phyloP scores from a whole-genome alignment of 352 stramenopile species.

The Globisporangium viniferum region DNA sequence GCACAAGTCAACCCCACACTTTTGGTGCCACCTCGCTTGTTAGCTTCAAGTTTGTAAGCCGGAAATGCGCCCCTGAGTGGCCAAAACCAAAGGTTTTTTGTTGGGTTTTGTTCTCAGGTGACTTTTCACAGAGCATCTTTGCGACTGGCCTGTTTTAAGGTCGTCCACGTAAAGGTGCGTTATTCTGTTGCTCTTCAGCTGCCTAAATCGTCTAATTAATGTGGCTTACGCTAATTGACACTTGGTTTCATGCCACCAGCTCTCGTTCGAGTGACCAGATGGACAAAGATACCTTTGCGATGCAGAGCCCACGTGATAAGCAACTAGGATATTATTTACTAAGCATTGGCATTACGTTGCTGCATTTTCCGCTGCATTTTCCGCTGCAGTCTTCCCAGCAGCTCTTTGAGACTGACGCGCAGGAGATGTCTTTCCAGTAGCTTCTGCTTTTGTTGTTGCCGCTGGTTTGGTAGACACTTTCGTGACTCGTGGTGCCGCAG shows the following conservation, averaged over 20 bases:
- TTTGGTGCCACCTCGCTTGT: constrained; percentile 21
- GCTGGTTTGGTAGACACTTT: not conserved
- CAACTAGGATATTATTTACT: not conserved
- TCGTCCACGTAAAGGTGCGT: constrained; percentile 1
- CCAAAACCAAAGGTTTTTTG: constrained; percentile 12
- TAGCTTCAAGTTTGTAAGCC: constrained; percentile 31
- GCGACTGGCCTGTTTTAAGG: constrained; percentile 3
- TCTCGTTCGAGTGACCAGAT: not conserved
- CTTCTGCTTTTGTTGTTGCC: not conserved
- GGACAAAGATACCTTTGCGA: not conserved
- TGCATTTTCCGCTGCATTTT: not conserved
- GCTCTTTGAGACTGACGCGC: not conserved
- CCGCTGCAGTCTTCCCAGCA: not conserved
- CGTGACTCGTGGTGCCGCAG: not conserved
- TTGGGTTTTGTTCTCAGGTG: constrained; percentile 13
- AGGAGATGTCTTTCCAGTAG: not conserved
- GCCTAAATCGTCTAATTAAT: not conserved
- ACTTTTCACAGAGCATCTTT: constrained; percentile 11
- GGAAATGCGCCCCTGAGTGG: not conserved
- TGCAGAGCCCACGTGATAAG: not conserved
- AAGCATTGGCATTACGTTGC: not conserved
- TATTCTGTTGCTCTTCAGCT: not conserved
- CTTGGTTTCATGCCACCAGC: not conserved
- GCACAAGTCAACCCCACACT: constrained; percentile 20
- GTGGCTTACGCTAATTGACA: not conserved